Evolutionary conservation across 768 basidiomycete genomes (phyloP).

Genomic region (Amanita molliuscula): DNA sequence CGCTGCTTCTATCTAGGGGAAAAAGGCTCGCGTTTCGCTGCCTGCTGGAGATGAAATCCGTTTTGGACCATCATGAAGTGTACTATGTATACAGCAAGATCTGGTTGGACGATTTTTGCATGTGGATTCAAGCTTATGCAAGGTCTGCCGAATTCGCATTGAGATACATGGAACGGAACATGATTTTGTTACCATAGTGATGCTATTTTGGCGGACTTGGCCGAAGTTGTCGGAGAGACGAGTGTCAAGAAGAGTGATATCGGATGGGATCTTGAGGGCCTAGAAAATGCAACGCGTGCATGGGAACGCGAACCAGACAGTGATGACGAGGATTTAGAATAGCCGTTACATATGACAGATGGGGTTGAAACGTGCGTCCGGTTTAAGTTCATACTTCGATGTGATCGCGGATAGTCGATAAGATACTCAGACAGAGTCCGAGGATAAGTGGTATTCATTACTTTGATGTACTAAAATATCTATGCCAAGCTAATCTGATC

Average conservation of each 20-base stretch:
- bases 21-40: conserved; percentile 53
- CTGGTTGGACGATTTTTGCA: conserved; percentile 79
- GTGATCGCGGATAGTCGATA: background rate
- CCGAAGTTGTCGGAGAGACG: conserved; percentile 25
- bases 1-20: conserved; percentile 44
- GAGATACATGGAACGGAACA: background rate
- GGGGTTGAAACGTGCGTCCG: no score
- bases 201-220: conserved; percentile 36
- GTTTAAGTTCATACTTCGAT: no score
- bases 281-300: conserved; percentile 47
- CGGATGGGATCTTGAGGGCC: conserved; percentile 61
- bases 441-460: background rate
- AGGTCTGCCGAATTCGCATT: conserved; percentile 28
- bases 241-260: conserved; percentile 42
- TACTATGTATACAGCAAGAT: conserved; percentile 86
- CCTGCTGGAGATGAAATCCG: conserved; percentile 60
- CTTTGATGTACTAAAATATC: background rate
- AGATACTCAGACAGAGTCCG: no score
- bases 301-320: conserved; percentile 44
- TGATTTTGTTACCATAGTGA: conserved; percentile 37
- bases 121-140: conserved; percentile 68
- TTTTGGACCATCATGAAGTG: conserved; percentile 74
- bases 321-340: conserved; percentile 44
- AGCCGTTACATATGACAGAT: background rate
- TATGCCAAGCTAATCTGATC: background rate